Evolutionary conservation across 2,329 filamentous ascomycete species (phyloP), one percentile per base, ranked within the genome.

Genomic region (Corniculantispora saksenae): DNA sequence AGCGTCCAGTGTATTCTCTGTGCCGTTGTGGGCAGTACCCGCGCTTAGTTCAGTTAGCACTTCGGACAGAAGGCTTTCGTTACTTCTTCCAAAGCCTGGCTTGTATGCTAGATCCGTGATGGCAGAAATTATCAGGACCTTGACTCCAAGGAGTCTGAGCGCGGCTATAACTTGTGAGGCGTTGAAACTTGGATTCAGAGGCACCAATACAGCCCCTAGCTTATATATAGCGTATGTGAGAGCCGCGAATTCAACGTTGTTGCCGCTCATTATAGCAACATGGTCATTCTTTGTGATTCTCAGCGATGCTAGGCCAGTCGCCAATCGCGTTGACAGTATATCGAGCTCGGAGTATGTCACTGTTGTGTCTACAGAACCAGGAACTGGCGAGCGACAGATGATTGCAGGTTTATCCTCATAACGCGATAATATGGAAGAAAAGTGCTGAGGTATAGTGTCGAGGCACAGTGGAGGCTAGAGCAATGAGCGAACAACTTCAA

Each of bases 151-250:
- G 72, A 97, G 94, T 10, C 84, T 84, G 32, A 98, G 81, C 0
- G 94, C 94, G 3, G 92, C 86, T 6, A 87, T 82, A 10, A 98
- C 88, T 80, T 98, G 95, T 6, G 81, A 77, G 3, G 87, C 83
- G 70, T 93, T 97, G 82, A 98, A 98, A 1, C 88, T 90, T 23
- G 94, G 94, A 75, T 99, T 98, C 27, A 98, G 80, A 0, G 94
- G 95, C n/a, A 97, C 94, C 67, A 98, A 82, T 59, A 98, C 87
- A 27, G 92, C 94, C n/a, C 95, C 95, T 12, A 98, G 84, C 78
- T 98, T 98, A 82, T 94, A 97, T 63, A 95, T 77, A 1, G 94
- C 94, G 78, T 98, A 98, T 7, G 91, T 94, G 23, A 95, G 84
- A 58, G 90, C 89, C 3, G 92, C 92, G 75, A 92, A 94, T 76